phyloP scores from a whole-genome alignment of 495 filamentous ascomycete species.

The Podospora tetraspora region DNA sequence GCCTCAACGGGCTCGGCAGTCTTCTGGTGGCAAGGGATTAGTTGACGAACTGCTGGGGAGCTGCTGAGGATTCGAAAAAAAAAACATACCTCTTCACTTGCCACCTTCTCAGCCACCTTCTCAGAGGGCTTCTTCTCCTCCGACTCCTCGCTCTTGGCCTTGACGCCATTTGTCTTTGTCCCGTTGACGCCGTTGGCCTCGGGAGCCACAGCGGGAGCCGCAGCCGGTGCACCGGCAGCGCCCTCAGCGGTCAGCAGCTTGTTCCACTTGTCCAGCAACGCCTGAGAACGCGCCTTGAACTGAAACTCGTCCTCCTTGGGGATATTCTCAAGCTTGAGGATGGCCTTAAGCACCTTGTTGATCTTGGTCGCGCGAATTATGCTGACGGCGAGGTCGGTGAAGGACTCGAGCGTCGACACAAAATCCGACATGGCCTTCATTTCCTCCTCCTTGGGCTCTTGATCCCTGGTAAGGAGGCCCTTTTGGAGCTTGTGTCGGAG shows the following conservation, averaged over 20 bases:
- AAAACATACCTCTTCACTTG: constrained; percentile 8
- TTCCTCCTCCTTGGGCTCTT: constrained; percentile 78
- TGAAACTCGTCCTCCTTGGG: constrained; percentile 79
- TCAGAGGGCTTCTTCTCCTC: constrained; percentile 28
- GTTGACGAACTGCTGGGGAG: not conserved
- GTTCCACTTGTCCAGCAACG: constrained; percentile 76
- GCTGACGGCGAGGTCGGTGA: constrained; percentile 72
- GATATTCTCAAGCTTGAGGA: constrained; percentile 75
- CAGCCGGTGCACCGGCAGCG: constrained; percentile 18
- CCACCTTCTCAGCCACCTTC: constrained; percentile 22
- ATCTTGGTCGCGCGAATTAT: constrained; percentile 86
- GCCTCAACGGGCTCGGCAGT: constrained; percentile 24
- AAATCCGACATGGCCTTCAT: constrained; percentile 79
- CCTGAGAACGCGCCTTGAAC: constrained; percentile 72
- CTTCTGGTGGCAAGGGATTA: constrained; percentile 15
- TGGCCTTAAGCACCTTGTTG: constrained; percentile 88
- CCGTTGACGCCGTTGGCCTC: constrained; percentile 5
- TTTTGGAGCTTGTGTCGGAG: constrained; percentile 87
- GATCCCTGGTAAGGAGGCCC: constrained; percentile 76
- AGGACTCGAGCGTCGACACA: constrained; percentile 71
- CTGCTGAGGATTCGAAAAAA: not conserved
- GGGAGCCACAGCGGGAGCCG: constrained; percentile 21
- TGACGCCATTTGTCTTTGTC: constrained; percentile 37
- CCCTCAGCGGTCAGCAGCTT: constrained; percentile 59
- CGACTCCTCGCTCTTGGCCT: constrained; percentile 36